phyloP scores from a whole-genome alignment of 805 yeast genomes.

The Starmerella bombicola region DNA sequence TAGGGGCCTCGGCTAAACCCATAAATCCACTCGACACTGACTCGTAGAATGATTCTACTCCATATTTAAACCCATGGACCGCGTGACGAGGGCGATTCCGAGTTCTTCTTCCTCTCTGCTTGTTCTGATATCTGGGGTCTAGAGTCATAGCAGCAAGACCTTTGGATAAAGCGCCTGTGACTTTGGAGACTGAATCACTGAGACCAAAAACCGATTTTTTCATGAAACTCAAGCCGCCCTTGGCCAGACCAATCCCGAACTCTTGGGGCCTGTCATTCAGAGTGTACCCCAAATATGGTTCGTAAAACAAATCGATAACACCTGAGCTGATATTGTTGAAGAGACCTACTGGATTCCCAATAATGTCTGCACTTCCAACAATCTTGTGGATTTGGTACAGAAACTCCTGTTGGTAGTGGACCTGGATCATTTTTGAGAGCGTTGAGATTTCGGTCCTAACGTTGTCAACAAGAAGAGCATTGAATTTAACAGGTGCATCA shows the following conservation, averaged over 20 bases:
- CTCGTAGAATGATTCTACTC: conserved; percentile 80
- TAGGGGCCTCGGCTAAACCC: conserved; percentile 84
- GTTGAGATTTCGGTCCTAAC: conserved; percentile 74
- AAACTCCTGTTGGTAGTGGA: conserved; percentile 87
- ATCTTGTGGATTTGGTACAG: conserved; percentile 84
- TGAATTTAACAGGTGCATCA: conserved; percentile 87
- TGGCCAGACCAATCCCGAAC: conserved; percentile 86
- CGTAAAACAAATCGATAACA: conserved; percentile 89
- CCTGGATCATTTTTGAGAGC: conserved; percentile 52
- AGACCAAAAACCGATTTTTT: conserved; percentile 91
- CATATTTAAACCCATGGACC: conserved; percentile 66
- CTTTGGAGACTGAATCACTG: conserved; percentile 82
- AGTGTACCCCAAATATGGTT: conserved; percentile 91
- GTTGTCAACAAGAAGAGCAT: conserved; percentile 78
- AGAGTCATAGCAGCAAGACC: conserved; percentile 84
- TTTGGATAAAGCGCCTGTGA: conserved; percentile 89
- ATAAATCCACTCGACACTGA: conserved; percentile 77
- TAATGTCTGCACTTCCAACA: conserved; percentile 87
- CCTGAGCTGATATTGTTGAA: conserved; percentile 91
- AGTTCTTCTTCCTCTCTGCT: conserved; percentile 59
- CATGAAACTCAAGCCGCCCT: conserved; percentile 87
- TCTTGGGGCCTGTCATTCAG: conserved; percentile 94
- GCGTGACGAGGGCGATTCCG: conserved; percentile 78
- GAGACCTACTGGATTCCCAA: conserved; percentile 95
- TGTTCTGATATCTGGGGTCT: conserved; percentile 72